Evolutionary conservation across 2,329 filamentous ascomycete species (phyloP).

Genomic region (Trichoderma aggressivum): DNA sequence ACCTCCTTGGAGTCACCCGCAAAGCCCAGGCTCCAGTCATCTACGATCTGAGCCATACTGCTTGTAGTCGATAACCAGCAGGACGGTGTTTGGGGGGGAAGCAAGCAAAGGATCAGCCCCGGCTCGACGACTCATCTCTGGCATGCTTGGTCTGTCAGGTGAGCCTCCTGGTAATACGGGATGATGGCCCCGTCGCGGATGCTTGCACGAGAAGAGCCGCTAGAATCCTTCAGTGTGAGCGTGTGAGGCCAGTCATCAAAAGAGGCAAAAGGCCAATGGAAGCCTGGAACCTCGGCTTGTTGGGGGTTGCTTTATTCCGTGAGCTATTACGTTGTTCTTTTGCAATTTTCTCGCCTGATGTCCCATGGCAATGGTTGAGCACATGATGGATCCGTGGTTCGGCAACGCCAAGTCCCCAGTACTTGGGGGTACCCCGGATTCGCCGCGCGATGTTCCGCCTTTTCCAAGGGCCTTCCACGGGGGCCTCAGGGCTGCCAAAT

Average conservation of each 20-base stretch:
- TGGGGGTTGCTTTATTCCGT: not conserved
- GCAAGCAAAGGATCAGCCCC: constrained; percentile 1
- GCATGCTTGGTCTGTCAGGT: constrained; percentile 16
- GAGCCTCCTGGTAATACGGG: not conserved
- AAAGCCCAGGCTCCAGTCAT: not conserved
- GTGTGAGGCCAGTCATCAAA: not conserved
- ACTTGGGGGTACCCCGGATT: constrained; percentile 15
- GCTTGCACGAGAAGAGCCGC: not conserved
- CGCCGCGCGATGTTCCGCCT: constrained; percentile 14
- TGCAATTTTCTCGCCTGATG: not conserved
- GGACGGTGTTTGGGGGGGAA: not conserved
- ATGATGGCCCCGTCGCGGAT: not conserved
- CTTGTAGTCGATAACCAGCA: not conserved
- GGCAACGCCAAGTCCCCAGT: not conserved
- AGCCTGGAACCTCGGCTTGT: constrained; percentile 10
- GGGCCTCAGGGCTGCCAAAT: not conserved
- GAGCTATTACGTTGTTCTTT: constrained; percentile 14
- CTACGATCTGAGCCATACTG: not conserved
- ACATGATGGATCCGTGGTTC: constrained; percentile 18
- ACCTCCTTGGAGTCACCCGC: not conserved
- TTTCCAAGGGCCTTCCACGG: not conserved
- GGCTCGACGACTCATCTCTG: constrained; percentile 9
- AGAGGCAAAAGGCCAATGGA: not conserved
- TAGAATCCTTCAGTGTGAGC: not conserved
- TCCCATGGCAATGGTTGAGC: constrained; percentile 16